A percentile compares a stretch with the other conserved stretches of the same genome.
Evolutionary conservation across 2,329 filamentous ascomycete species (phyloP).

Genomic region (Bipolaris oryzae): DNA sequence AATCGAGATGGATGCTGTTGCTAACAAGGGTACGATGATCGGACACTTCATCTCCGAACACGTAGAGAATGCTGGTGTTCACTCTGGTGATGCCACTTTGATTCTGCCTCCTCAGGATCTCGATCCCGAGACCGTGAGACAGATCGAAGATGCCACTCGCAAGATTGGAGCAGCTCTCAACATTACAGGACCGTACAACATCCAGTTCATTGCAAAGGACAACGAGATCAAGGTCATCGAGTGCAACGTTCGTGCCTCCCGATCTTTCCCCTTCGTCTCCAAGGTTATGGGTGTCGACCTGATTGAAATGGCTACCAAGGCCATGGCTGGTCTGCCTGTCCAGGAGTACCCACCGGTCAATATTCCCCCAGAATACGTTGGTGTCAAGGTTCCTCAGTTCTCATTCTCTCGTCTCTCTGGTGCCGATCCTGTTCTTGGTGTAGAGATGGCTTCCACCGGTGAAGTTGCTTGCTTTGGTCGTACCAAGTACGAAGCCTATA

Average conservation of each 20-base stretch:
- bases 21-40: conserved; percentile 84
- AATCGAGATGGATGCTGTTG: conserved; percentile 99
- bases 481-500: conserved; percentile 96
- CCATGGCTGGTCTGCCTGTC: conserved; percentile 86
- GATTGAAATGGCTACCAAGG: conserved; percentile 98
- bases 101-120: conserved; percentile 95
- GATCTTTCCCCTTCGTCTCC: conserved; percentile 97
- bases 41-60: conserved; percentile 98
- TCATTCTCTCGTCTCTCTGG: conserved; percentile 97
- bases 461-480: conserved; percentile 96
- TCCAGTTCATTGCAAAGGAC: conserved; percentile 99
- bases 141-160: conserved; percentile 91
- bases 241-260: conserved; percentile 94
- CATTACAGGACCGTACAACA: conserved; percentile 96
- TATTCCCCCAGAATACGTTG: conserved; percentile 81
- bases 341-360: conserved; percentile 78
- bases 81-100: conserved; percentile 95
- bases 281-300: conserved; percentile 98
- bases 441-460: conserved; percentile 98
- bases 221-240: conserved; percentile 99
- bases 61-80: conserved; percentile 97
- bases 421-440: conserved; percentile 92
- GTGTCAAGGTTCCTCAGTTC: conserved; percentile 98
- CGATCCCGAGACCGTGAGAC: conserved; percentile 78
- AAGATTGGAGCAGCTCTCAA: conserved; percentile 96